These are phyloP conservation scores for Colletotrichum euphorbiae DNA, from an alignment of 2,329 filamentous ascomycete genomes.

Conservation along the genomic window DNA sequence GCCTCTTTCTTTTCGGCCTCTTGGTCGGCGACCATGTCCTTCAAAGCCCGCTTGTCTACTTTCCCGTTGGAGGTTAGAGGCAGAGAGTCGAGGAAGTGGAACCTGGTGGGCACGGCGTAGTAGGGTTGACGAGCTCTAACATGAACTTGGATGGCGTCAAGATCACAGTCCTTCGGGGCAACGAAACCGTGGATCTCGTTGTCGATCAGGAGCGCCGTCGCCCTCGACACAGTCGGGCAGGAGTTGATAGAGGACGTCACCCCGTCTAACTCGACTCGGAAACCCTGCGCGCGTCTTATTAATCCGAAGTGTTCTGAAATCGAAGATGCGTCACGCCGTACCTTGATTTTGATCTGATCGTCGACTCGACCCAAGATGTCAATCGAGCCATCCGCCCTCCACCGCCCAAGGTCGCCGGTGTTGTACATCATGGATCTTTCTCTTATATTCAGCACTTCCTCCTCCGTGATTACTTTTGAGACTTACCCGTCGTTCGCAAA, in stretches of 20 bases:
- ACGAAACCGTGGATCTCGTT: conserved; percentile 63
- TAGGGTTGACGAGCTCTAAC: conserved; percentile 61
- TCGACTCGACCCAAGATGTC: conserved; percentile 67
- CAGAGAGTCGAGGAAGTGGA: conserved; percentile 56
- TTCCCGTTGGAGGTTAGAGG: conserved; percentile 68
- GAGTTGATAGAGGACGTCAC: conserved; percentile 62
- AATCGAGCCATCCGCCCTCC: conserved; percentile 64
- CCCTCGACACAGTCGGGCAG: conserved; percentile 58
- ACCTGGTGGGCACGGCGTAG: conserved; percentile 63
- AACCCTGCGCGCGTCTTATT: conserved; percentile 50
- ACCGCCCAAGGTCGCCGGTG: conserved; percentile 69
- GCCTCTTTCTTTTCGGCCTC: background rate
- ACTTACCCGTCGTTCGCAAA: conserved; percentile 64
- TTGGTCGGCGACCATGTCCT: conserved; percentile 44
- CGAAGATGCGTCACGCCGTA: background rate
- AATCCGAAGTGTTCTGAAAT: background rate
- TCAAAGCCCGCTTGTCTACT: conserved; percentile 64
- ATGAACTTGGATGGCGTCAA: conserved; percentile 51
- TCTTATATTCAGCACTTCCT: rapidly evolving
- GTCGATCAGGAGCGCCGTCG: conserved; percentile 59
- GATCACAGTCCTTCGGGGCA: conserved; percentile 47
- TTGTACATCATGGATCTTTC: conserved; percentile 65
- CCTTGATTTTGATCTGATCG: conserved; percentile 68
- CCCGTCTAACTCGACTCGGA: conserved; percentile 70
- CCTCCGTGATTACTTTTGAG: rapidly evolving